Evolutionary conservation across 1,284 basidiomycete genomes (phyloP).

Genomic region (Tetrapyrgos nigripes): DNA sequence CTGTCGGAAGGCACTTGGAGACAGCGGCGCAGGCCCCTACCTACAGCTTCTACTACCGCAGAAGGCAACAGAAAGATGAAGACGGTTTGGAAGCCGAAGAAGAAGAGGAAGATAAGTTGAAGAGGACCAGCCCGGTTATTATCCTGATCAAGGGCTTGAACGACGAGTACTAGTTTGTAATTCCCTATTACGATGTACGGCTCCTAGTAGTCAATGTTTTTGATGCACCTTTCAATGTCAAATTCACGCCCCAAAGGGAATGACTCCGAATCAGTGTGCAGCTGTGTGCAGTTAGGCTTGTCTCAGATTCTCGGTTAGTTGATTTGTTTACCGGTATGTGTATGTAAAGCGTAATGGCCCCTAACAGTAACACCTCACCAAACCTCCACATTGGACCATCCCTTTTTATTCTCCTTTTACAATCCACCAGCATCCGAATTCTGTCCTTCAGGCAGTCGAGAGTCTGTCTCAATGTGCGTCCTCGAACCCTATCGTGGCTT

Average conservation of each 20-base stretch:
- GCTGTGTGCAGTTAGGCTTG: too few relatives aligned
- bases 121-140: background rate
- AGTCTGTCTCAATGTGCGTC: background rate
- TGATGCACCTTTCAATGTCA: too few relatives aligned
- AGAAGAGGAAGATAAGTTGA: slow-evolving; percentile 8
- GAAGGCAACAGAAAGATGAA: slow-evolving; percentile 19
- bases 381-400: background rate
- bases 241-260: too few relatives aligned
- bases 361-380: too few relatives aligned
- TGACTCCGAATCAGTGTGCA: too few relatives aligned
- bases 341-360: too few relatives aligned
- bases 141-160: background rate
- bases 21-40: slow-evolving; percentile 6
- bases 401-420: background rate
- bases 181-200: too few relatives aligned
- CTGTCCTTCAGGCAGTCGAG: background rate
- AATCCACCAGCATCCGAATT: background rate
- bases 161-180: background rate
- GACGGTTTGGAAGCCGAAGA: slow-evolving; percentile 35
- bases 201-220: too few relatives aligned
- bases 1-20: slow-evolving; percentile 30
- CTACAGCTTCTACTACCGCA: slow-evolving; percentile 3
- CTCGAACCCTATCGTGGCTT: background rate
- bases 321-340: too few relatives aligned
- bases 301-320: too few relatives aligned